These are phyloP conservation scores for Spirogloea muscicola DNA, from an alignment of 139 green algal species.

Conservation along the genomic window DNA sequence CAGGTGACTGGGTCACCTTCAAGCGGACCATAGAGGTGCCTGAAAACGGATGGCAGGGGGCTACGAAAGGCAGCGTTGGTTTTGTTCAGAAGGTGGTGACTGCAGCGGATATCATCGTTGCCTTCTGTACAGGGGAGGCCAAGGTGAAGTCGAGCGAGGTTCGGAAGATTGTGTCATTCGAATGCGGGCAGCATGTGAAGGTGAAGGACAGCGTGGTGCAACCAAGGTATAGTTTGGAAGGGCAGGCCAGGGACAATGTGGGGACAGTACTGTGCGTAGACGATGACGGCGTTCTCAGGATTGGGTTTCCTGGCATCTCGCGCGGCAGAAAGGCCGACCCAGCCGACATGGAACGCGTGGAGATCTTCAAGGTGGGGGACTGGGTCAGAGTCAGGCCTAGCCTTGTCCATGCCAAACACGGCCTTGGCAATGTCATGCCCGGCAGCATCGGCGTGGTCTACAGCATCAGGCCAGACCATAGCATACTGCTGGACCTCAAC, in stretches of 20 bases:
- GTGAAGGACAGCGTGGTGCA: slow-evolving; percentile 11
- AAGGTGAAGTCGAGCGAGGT: not conserved
- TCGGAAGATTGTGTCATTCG: slow-evolving; percentile 19
- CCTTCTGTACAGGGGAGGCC: not conserved
- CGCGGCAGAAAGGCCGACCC: slow-evolving; percentile 19
- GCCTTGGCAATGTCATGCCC: slow-evolving; percentile 10
- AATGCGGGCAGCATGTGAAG: slow-evolving; percentile 10
- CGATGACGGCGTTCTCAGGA: slow-evolving; percentile 16
- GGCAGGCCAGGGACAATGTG: not conserved
- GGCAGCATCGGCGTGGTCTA: slow-evolving; percentile 27
- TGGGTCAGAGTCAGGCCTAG: slow-evolving; percentile 17
- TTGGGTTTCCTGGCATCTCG: slow-evolving; percentile 7
- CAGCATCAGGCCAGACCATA: slow-evolving; percentile 18
- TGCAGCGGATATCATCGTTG: too few species aligned
- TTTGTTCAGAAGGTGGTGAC: not conserved
- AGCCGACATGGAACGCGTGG: slow-evolving; percentile 21
- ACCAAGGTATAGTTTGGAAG: slow-evolving; percentile 19
- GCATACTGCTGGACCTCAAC: slow-evolving; percentile 10
- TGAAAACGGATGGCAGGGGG: not conserved
- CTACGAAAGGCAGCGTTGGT: not conserved
- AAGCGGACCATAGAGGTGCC: not conserved
- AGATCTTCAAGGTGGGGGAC: slow-evolving; percentile 20
- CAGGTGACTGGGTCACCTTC: not conserved
- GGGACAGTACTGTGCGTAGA: slow-evolving; percentile 18
- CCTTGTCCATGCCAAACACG: slow-evolving; percentile 6